phyloP scores from a whole-genome alignment of 1,284 basidiomycete genomes.

The Austroboletus novae-zelandiae region DNA sequence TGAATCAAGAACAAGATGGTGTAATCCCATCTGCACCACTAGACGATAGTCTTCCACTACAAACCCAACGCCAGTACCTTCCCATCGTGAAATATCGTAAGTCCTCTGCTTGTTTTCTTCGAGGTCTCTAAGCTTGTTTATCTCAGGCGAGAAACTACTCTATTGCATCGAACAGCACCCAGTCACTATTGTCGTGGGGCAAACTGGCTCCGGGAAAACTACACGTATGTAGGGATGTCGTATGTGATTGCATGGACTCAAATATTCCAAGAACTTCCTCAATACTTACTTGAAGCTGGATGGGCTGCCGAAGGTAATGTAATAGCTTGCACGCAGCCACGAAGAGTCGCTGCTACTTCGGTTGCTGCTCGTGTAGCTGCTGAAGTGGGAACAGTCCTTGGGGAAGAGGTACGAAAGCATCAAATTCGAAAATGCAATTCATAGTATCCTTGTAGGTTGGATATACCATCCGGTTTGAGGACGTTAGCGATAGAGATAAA shows the following conservation, averaged over 20 bases:
- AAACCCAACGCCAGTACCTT: conserved; percentile 73
- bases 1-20: conserved; percentile 70
- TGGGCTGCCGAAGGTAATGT: conserved; percentile 81
- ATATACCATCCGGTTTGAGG: conserved; percentile 97
- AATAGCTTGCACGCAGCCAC: conserved; percentile 91
- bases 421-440: neutral
- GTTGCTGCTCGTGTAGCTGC: conserved; percentile 88
- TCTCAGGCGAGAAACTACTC: conserved; percentile 69
- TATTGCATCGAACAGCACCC: conserved; percentile 83
- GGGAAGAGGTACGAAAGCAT: conserved; percentile 71
- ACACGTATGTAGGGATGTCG: conserved; percentile 66
- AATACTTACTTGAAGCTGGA: conserved; percentile 88
- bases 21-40: conserved; percentile 64
- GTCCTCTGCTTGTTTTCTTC: conserved; percentile 24
- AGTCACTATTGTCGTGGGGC: conserved; percentile 87
- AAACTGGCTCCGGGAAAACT: conserved; percentile 97
- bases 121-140: neutral
- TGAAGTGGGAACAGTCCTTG: conserved; percentile 86
- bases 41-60: conserved; percentile 59
- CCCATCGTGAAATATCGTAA: conserved; percentile 87
- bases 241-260: neutral
- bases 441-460: conserved; percentile 63
- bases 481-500: conserved; percentile 75
- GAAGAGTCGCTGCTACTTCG: conserved; percentile 92
- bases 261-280: conserved; percentile 75